These are phyloP conservation scores for Pulchroboletus neoregius DNA, from an alignment of 1,284 basidiomycete species.

Conservation along the genomic window DNA sequence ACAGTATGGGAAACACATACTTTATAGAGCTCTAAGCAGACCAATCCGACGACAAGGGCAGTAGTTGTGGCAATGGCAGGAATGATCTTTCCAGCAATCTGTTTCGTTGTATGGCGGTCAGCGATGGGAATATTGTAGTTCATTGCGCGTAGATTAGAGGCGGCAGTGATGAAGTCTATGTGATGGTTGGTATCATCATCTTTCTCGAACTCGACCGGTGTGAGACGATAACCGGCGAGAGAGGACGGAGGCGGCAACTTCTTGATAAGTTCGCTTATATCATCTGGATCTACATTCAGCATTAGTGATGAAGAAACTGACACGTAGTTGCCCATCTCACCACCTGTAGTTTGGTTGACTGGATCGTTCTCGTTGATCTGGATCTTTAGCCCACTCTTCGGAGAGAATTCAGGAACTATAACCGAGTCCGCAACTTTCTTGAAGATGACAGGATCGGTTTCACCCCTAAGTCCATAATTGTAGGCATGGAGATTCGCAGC, in stretches of 20 bases:
- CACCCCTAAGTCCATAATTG: conserved; percentile 97
- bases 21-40: conserved; percentile 98
- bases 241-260: conserved; percentile 85
- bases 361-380: conserved; percentile 96
- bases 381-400: conserved; percentile 89
- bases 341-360: conserved; percentile 49
- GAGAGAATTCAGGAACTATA: conserved; percentile 89
- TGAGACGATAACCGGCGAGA: conserved; percentile 91
- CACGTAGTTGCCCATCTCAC: conserved; percentile 28
- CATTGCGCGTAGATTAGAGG: conserved; percentile 94
- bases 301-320: conserved; percentile 7
- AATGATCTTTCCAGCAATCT: conserved; percentile 99
- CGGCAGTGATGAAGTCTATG: conserved; percentile 98
- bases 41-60: conserved; percentile 89
- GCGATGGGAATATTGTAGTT: conserved; percentile 93
- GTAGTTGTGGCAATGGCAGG: conserved; percentile 99
- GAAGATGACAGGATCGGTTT: conserved; percentile 77
- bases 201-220: conserved; percentile 98
- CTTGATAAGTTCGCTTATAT: conserved; percentile 55
- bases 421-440: conserved; percentile 84
- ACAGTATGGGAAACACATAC: conserved; percentile 35
- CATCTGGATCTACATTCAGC: conserved; percentile 44
- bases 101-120: conserved; percentile 94
- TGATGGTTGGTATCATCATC: conserved; percentile 98
- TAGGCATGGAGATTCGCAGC: conserved; percentile 97